Base-by-base conservation (phyloP, 129 eudicot species). In the Tagetes patula region DNA sequence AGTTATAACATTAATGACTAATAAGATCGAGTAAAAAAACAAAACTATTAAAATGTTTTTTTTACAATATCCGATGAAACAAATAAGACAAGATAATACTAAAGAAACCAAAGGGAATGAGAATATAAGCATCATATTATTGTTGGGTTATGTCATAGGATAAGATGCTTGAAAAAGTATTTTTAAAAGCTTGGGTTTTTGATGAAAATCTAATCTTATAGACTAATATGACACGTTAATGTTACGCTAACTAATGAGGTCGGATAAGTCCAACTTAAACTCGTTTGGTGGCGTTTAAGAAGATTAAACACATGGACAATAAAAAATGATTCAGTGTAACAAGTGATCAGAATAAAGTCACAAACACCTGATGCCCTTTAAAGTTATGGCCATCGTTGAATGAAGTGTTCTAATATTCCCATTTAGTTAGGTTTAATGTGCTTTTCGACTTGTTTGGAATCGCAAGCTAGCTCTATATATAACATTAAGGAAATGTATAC, bases 391-490 rank as follows among this genome's bases (percentile, higher is more conserved):
- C 69, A 70, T 48, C 31, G 27, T 47, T 71, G 70, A 41, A 72
- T 64, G 77, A 2, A 62, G 12, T 42, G 67, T 74, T 50, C 62
- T 65, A 27, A 73, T 72, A 67, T 72, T 79, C 68, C 59, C 78
- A 55, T 55, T n/a, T 54, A 13, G 34, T 39, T 75, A 83, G 60
- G 71, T 54, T 41, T 54, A 73, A 79, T 71, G 77, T 84, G 36
- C 2, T 61, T 58, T 70, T 76, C 20, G 13, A 63, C 71, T 74
- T 47, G 36, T 32, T 41, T 47, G 74, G 80, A 87, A 76, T 84
- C 73, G 74, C n/a, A 9, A 49, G 45, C 66, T 32, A 67, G 63
- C 72, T 5, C 71, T 86, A 86, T 78, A 86, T 71, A 86, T 71
- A 74, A 30, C 56, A 56, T 60, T 5, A 7, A 13, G 38, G 5